These are phyloP conservation scores for Phialemonium atrogriseum DNA, from an alignment of 2,329 filamentous ascomycete species.

Conservation along the genomic window DNA sequence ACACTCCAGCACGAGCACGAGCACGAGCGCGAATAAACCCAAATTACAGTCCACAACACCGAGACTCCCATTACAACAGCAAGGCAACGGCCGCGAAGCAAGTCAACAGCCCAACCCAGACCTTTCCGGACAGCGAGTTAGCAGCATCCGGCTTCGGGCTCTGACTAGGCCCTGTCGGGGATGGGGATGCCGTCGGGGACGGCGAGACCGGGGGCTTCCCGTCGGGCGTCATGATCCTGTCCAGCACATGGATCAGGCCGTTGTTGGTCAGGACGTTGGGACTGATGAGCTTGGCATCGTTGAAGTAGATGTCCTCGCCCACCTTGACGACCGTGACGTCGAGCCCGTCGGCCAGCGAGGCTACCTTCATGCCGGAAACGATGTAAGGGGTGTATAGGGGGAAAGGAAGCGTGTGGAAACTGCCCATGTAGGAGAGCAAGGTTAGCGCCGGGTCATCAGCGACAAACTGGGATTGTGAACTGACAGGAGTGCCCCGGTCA, in stretches of 20 bases:
- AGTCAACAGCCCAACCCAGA: too few species aligned
- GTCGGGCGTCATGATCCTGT: constrained; percentile 12
- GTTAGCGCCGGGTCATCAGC: too few species aligned
- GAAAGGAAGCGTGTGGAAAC: constrained; percentile 12
- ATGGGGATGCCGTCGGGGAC: neutral
- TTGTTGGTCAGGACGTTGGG: constrained; percentile 17
- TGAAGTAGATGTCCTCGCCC: constrained; percentile 9
- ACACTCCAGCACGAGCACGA: too few species aligned
- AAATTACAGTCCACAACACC: too few species aligned
- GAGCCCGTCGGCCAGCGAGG: constrained; percentile 7
- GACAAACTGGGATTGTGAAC: neutral
- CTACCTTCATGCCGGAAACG: constrained; percentile 10
- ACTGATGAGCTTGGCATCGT: constrained; percentile 12
- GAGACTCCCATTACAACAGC: too few species aligned
- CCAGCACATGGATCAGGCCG: constrained; percentile 15
- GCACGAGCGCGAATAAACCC: too few species aligned
- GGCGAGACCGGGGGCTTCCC: neutral
- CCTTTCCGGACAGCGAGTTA: too few species aligned
- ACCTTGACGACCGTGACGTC: constrained; percentile 8
- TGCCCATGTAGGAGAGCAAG: neutral
- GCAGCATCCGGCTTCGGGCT: too few species aligned
- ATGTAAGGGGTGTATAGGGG: constrained; percentile 13
- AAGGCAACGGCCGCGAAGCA: too few species aligned
- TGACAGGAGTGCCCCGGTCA: constrained; percentile 12
- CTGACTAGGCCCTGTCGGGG: too few species aligned